A percentile compares a stretch with the other conserved stretches of the same genome.
phyloP scores from a whole-genome alignment of 1,284 basidiomycete species.

The Leccinum griseonigrum region DNA sequence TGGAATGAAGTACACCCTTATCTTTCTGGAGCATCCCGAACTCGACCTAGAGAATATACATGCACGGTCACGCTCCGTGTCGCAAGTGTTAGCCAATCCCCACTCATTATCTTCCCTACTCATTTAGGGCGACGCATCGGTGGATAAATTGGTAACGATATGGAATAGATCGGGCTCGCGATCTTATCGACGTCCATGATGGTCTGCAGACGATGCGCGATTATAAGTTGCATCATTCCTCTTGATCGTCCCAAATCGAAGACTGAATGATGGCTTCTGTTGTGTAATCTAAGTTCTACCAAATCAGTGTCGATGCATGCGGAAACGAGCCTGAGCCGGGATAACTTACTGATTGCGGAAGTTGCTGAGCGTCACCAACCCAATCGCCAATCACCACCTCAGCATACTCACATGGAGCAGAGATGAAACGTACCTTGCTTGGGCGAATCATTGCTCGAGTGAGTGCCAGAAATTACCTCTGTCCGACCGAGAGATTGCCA shows the following conservation, averaged over 20 bases:
- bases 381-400: background rate
- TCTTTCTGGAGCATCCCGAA: constrained; percentile 49
- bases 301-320: background rate
- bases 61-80: background rate
- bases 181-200: constrained; percentile 66
- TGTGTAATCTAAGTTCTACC: constrained; percentile 18
- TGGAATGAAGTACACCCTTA: constrained; percentile 43
- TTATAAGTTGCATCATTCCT: constrained; percentile 60
- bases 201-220: constrained; percentile 70
- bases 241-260: constrained; percentile 37
- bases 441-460: constrained; percentile 38
- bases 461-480: constrained; percentile 59
- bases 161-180: constrained; percentile 19
- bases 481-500: constrained; percentile 67
- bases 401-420: background rate
- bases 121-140: constrained; percentile 20
- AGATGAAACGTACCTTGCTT: constrained; percentile 29
- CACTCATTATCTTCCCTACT: constrained; percentile 35
- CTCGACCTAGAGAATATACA: constrained; percentile 23
- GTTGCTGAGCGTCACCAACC: constrained; percentile 30
- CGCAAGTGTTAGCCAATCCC: constrained; percentile 6
- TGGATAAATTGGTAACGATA: constrained; percentile 21
- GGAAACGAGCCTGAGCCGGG: background rate
- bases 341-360: constrained; percentile 30
- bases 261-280: constrained; percentile 32